Conservation (phyloP, 2,329 filamentous ascomycete species). For the Fonsecaea erecta region DNA sequence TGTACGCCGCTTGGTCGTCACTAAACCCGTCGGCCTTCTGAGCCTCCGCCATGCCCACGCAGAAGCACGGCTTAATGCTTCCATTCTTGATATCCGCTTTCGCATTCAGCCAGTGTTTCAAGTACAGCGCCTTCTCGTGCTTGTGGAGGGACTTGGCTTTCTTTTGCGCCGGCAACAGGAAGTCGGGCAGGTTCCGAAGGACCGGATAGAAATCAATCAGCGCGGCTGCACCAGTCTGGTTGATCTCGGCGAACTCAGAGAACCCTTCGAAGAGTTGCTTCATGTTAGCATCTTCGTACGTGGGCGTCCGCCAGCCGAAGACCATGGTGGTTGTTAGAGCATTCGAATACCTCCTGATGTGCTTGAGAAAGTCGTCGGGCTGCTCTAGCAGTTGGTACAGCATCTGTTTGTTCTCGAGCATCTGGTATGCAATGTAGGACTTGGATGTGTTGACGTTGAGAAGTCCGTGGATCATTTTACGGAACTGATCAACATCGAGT, state of each 20-base stretch:
- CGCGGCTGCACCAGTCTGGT: slow-evolving; percentile 49
- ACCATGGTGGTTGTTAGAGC: slow-evolving; percentile 57
- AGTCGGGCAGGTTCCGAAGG: slow-evolving; percentile 52
- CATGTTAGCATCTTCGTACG: slow-evolving; percentile 49
- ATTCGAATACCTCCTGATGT: slow-evolving; percentile 56
- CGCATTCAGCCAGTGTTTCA: slow-evolving; percentile 49
- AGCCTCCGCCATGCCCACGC: slow-evolving; percentile 29
- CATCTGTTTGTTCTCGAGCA: slow-evolving; percentile 62
- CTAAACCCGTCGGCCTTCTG: slow-evolving; percentile 43
- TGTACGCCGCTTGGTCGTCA: slow-evolving; percentile 44
- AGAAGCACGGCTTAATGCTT: slow-evolving; percentile 42
- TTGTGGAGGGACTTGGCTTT: slow-evolving; percentile 51
- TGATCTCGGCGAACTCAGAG: slow-evolving; percentile 50
- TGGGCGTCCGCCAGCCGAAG: slow-evolving; percentile 53
- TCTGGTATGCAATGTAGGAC: slow-evolving; percentile 60
- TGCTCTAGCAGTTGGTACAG: slow-evolving; percentile 53
- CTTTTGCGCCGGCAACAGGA: slow-evolving; percentile 43
- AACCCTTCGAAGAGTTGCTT: slow-evolving; percentile 52
- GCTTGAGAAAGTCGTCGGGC: slow-evolving; percentile 50
- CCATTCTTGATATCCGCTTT: slow-evolving; percentile 41
- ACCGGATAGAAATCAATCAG: slow-evolving; percentile 55
- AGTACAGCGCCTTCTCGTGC: slow-evolving; percentile 50
- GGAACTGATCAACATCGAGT: slow-evolving; percentile 27
- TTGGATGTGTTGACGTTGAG: slow-evolving; percentile 55
- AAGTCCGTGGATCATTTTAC: slow-evolving; percentile 50